Evolutionary conservation across 1,284 basidiomycete species (phyloP), one percentile per base, ranked within the genome.

Genomic region (Cryptococcus deneoformans): DNA sequence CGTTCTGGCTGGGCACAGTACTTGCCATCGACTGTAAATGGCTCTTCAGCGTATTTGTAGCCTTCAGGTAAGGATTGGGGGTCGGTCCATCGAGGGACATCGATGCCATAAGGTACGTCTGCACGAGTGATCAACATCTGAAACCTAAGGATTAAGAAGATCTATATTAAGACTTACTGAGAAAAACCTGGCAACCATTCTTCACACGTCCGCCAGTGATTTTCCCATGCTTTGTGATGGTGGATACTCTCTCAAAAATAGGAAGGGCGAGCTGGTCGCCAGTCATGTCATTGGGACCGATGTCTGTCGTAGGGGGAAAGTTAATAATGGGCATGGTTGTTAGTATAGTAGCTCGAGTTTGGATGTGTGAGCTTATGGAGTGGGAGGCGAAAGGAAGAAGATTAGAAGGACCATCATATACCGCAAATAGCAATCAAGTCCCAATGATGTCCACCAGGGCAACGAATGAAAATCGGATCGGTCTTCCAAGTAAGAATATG

Each of bases 51-150:
- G 61, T 89, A 89, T 8, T 68, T 76, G 69, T 81, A 85, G 39
- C 73, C 73, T 0, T 72, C 50, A 0, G 86, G 84, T 2, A 90
- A 74, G 0, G 83, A 80, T 38, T 80, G 65, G 1, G 1, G 84
- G 66, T 89, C 84, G 50, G 83, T 77, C 67, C 88, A 89, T 35
- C 87, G 80, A 35, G 66, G 72, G 0, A 86, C 86, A 44, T 84
- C 82, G 24, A 86, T 71, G 1, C 84, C 87, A 67, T 87, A 90
- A 0, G 88, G 87, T 37, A 90, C 79, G 77, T 90, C 87, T 89
- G 58, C 2, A 36, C 3, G 43, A 24, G 9, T 35, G 10, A 36
- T 49, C 9, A 49, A 36, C 24, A 47, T 29, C 29, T 29, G 29
- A 29, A 34, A n/a, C 14, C 9, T 47, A 10, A 20, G 34, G 16